A percentile compares a stretch with the other conserved stretches of the same genome.
Evolutionary conservation across 1,139 yeast species (phyloP).

Genomic region (Debaryomyces subglobosus): DNA sequence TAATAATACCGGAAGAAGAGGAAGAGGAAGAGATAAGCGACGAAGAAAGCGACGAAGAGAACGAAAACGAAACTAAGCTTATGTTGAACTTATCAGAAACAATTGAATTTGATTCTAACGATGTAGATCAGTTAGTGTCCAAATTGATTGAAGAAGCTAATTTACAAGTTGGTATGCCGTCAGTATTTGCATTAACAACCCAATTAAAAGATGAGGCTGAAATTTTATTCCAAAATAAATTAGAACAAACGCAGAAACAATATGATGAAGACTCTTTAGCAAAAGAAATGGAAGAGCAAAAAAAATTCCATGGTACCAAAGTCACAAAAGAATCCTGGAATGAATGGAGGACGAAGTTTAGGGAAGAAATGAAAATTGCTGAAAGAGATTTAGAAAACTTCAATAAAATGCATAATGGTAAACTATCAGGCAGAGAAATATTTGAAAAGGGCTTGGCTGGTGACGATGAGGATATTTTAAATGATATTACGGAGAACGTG

Average conservation of each 20-base stretch:
- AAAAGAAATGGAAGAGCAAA: conserved; percentile 68
- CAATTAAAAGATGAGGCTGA: conserved; percentile 83
- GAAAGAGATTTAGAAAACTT: conserved; percentile 54
- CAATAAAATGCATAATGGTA: conserved; percentile 66
- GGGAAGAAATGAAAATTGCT: conserved; percentile 59
- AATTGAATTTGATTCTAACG: conserved; percentile 52
- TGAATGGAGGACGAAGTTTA: conserved; percentile 70
- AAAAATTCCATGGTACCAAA: conserved; percentile 78
- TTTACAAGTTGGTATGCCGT: conserved; percentile 83
- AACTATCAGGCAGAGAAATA: conserved; percentile 83
- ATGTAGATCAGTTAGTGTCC: conserved; percentile 42
- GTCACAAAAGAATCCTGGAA: conserved; percentile 73
- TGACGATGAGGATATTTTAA: conserved; percentile 45
- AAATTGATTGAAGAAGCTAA: conserved; percentile 65
- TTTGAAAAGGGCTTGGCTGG: conserved; percentile 87
- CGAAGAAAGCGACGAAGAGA: conserved; percentile 45
- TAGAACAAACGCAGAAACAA: conserved; percentile 56
- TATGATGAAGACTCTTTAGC: conserved; percentile 61
- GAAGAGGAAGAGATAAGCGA: conserved; percentile 41
- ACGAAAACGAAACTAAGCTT: conserved; percentile 44
- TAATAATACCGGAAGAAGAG: conserved; percentile 40
- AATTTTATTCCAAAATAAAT: conserved; percentile 56
- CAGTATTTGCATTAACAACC: conserved; percentile 77
- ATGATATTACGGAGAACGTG: conserved; percentile 30
- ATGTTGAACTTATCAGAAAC: conserved; percentile 59